Evolutionary conservation across 164 flowering plant species (phyloP), one percentile per base, ranked within the genome.

Genomic region (Berberis thunbergii): DNA sequence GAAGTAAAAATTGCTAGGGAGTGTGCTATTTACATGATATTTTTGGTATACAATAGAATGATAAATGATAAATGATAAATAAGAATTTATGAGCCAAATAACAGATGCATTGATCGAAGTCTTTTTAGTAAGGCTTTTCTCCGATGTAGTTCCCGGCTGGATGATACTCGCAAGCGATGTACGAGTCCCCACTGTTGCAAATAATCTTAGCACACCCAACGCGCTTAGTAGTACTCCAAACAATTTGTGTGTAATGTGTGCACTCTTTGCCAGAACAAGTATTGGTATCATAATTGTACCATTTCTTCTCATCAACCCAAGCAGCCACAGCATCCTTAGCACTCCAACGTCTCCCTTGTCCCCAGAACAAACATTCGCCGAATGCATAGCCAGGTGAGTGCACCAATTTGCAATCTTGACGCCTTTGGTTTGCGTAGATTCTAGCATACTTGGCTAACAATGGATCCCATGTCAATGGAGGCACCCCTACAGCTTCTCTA

Each of bases 201-300:
- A 63, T 60, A 38, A 72, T 72, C 65, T 67, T 58, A 2, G 75
- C 64, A 50, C 75, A 71, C 11, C 74, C 74, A 40, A 71, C 60
- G 2, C 48, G 41, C 54, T 59, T 11, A 0, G 75, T 72, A 11
- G 57, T 67, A n/a, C 65, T 60, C 75, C 71, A 72, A 40, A 72
- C 75, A n/a, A 72, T 68, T 57, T 72, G 75, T 3, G 71, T 72
- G 11, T 68, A 72, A 48, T 68, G 71, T 1, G 61, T 8, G 68
- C 69, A 67, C 2, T 42, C 57, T 9, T 60, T 38, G 3, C 66
- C 65, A 2, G 68, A 40, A 60, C 75, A 68, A 4, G 62, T 7
- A 6, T 72, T 68, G 7, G 2, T 54, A 3, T 6, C 49, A 42
- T 72, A 45, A 42, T 60, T 7, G 57, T 72, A 72, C 61, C 49